Conservation (phyloP, 495 filamentous ascomycete genomes). For the Cladorrhinum samala region DNA sequence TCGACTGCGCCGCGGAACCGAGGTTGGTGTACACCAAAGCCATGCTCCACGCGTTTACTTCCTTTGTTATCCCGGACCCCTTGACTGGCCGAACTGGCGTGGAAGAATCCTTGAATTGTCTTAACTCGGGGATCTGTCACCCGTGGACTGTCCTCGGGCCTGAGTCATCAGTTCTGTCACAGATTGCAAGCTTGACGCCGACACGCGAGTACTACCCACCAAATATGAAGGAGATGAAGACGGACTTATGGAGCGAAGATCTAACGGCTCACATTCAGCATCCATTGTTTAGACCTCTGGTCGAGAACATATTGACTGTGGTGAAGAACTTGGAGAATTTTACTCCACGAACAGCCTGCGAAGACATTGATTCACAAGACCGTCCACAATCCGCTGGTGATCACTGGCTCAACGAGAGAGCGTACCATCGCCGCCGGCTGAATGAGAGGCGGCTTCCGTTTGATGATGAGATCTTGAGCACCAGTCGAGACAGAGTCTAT, state of each 20-base stretch:
- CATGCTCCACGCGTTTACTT: slow-evolving; percentile 55
- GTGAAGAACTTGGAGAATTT: slow-evolving; percentile 34
- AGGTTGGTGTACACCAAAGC: slow-evolving; percentile 45
- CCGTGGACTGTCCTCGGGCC: slow-evolving; percentile 33
- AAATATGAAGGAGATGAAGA: slow-evolving; percentile 44
- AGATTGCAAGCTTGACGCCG: slow-evolving; percentile 45
- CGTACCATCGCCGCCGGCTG: slow-evolving; percentile 29
- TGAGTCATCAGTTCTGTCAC: slow-evolving; percentile 21
- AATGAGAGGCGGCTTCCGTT: slow-evolving; percentile 27
- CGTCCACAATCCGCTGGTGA: background rate
- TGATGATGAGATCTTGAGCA: background rate
- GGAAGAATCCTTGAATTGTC: slow-evolving; percentile 49
- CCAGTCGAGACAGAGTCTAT: slow-evolving; percentile 11
- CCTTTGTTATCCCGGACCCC: slow-evolving; percentile 50
- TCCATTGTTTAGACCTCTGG: slow-evolving; percentile 37
- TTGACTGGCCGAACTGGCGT: slow-evolving; percentile 55
- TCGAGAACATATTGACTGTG: slow-evolving; percentile 37
- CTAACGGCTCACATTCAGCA: slow-evolving; percentile 49
- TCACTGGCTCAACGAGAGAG: slow-evolving; percentile 20
- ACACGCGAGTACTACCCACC: slow-evolving; percentile 50
- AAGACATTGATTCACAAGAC: background rate
- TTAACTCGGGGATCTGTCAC: slow-evolving; percentile 43
- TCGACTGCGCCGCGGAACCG: slow-evolving; percentile 43
- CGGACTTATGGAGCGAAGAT: slow-evolving; percentile 38
- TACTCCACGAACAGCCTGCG: background rate